Percentiles rank a stretch among this genome's conserved stretches.
These are phyloP conservation scores for Dothidotthia symphoricarpi DNA, from an alignment of 2,329 filamentous ascomycete genomes.

Conservation along the genomic window DNA sequence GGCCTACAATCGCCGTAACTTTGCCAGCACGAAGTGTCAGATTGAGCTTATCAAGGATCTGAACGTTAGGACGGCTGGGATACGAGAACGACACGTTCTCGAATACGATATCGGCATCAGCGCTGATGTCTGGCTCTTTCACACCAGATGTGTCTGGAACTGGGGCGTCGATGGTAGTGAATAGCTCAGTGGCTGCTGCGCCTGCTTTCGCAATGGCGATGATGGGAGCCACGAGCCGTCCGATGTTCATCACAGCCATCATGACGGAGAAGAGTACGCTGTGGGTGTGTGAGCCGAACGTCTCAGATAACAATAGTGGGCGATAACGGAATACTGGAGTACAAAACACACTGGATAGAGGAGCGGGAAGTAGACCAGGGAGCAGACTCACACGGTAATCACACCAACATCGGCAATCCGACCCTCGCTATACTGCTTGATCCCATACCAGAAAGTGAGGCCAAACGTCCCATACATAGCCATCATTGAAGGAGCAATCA, in stretches of 20 bases:
- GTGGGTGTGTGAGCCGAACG: conserved; percentile 1
- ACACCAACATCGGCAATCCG: conserved; percentile 30
- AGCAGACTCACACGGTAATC: conserved; percentile 32
- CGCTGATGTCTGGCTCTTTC: conserved; percentile 37
- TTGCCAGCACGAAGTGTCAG: conserved; percentile 62
- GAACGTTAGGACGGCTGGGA: conserved; percentile 57
- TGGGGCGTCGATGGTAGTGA: conserved; percentile 38
- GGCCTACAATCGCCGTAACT: conserved; percentile 70
- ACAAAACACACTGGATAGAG: background rate
- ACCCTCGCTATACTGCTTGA: conserved; percentile 35
- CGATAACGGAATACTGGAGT: no score
- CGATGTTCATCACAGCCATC: conserved; percentile 38
- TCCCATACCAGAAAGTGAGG: conserved; percentile 43
- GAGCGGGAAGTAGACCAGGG: background rate
- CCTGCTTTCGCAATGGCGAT: conserved; percentile 39
- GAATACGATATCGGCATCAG: conserved; percentile 37
- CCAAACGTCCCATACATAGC: conserved; percentile 40
- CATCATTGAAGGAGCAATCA: conserved; percentile 37
- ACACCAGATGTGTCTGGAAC: conserved; percentile 29
- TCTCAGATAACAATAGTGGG: no score
- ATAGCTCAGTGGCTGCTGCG: conserved; percentile 37
- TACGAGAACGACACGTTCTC: conserved; percentile 41
- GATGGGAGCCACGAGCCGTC: conserved; percentile 31
- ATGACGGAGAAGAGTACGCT: conserved; percentile 43
- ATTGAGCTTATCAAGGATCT: conserved; percentile 60